These are phyloP conservation scores for Knufia fluminis DNA, from an alignment of 2,329 filamentous ascomycete genomes.

Conservation along the genomic window DNA sequence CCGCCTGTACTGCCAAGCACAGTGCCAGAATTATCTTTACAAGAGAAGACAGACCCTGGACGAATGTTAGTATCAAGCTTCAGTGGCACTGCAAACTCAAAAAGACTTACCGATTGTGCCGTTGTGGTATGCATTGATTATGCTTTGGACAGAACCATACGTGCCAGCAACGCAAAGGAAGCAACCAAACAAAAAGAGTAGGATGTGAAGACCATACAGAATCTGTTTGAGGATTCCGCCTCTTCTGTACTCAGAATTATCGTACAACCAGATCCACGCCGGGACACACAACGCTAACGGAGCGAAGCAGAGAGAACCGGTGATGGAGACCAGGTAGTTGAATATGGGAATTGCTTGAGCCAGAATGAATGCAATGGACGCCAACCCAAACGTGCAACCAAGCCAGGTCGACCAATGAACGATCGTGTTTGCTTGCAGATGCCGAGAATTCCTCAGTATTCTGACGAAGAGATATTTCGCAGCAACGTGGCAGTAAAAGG, in stretches of 20 bases:
- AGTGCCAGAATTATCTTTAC: slow-evolving; percentile 22
- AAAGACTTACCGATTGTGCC: slow-evolving; percentile 19
- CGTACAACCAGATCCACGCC: slow-evolving; percentile 44
- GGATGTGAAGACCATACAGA: slow-evolving; percentile 34
- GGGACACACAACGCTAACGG: slow-evolving; percentile 42
- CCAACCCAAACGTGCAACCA: slow-evolving; percentile 51
- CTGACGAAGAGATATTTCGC: slow-evolving; percentile 58
- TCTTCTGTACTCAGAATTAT: slow-evolving; percentile 31
- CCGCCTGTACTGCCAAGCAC: not conserved
- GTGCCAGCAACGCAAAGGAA: slow-evolving; percentile 43
- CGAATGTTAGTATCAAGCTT: no score
- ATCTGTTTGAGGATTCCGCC: slow-evolving; percentile 29
- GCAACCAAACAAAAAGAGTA: slow-evolving; percentile 37
- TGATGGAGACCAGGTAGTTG: slow-evolving; percentile 54
- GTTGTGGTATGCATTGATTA: slow-evolving; percentile 20
- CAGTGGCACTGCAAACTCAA: no score
- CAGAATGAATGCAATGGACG: slow-evolving; percentile 53
- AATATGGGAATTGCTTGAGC: slow-evolving; percentile 62
- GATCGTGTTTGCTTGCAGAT: slow-evolving; percentile 47
- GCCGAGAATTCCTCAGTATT: slow-evolving; percentile 40
- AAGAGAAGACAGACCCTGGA: slow-evolving; percentile 18
- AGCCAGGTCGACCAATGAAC: slow-evolving; percentile 43
- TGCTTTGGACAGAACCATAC: slow-evolving; percentile 28
- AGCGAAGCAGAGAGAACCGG: slow-evolving; percentile 44
- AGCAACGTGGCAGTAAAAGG: slow-evolving; percentile 60